These are phyloP conservation scores for Paecilomyces niveus DNA, from an alignment of 2,329 filamentous ascomycete genomes.

Conservation along the genomic window DNA sequence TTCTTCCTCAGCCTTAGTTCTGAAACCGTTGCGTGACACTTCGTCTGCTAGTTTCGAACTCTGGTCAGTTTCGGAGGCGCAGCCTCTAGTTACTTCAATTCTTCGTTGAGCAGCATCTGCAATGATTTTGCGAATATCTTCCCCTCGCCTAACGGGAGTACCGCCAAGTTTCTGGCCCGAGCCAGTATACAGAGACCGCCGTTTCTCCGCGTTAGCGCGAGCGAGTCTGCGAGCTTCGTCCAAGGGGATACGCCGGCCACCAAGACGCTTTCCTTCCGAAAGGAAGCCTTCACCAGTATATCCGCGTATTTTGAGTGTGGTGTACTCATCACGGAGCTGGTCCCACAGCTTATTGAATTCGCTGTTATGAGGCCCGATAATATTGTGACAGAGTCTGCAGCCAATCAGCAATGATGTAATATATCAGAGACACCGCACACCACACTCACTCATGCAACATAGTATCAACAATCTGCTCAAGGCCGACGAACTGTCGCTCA, in stretches of 20 bases:
- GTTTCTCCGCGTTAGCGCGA: slow-evolving; percentile 65
- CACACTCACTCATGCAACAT: slow-evolving; percentile 74
- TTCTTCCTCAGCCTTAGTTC: slow-evolving; percentile 78
- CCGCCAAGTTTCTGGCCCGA: slow-evolving; percentile 71
- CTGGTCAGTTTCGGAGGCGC: slow-evolving; percentile 63
- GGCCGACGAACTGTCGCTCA: slow-evolving; percentile 66
- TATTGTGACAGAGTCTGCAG: slow-evolving; percentile 68
- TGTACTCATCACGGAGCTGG: slow-evolving; percentile 78
- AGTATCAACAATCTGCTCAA: slow-evolving; percentile 78
- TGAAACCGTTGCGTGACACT: slow-evolving; percentile 66
- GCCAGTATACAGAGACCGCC: slow-evolving; percentile 50
- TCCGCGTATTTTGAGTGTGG: slow-evolving; percentile 67
- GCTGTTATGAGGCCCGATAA: slow-evolving; percentile 73
- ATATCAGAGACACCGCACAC: background rate
- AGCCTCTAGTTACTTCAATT: slow-evolving; percentile 62
- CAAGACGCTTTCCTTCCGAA: slow-evolving; percentile 65
- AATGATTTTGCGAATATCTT: slow-evolving; percentile 66
- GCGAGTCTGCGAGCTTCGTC: slow-evolving; percentile 70
- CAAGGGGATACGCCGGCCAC: slow-evolving; percentile 57
- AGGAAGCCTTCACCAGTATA: slow-evolving; percentile 89
- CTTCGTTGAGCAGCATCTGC: slow-evolving; percentile 64
- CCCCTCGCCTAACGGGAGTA: slow-evolving; percentile 45
- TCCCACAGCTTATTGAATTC: slow-evolving; percentile 85
- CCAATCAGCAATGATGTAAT: slow-evolving; percentile 7
- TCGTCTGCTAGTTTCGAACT: slow-evolving; percentile 61